phyloP scores from a whole-genome alignment of 306 rosid genomes.

The Betula pendula region DNA sequence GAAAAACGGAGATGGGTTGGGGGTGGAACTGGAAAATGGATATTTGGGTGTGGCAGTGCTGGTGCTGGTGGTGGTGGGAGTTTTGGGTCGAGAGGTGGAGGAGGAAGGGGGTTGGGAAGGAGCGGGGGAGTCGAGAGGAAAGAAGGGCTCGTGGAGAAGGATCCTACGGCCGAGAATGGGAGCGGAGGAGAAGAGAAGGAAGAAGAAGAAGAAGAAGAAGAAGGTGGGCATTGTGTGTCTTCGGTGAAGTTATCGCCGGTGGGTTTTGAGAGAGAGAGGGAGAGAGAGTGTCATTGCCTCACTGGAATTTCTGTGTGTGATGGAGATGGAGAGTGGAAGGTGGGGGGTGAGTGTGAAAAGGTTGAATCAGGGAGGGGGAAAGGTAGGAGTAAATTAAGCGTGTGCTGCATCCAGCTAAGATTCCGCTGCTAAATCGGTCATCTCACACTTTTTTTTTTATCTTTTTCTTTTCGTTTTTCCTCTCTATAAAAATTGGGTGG shows the following conservation, averaged over 20 bases:
- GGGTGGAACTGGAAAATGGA: constrained; percentile 61
- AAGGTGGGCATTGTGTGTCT: constrained; percentile 45
- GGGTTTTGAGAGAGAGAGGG: background rate
- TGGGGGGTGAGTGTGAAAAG: constrained; percentile 10
- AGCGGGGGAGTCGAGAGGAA: constrained; percentile 38
- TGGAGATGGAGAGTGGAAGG: no score
- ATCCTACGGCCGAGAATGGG: constrained; percentile 37
- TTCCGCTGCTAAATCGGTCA: constrained; percentile 35
- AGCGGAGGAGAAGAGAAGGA: constrained; percentile 13
- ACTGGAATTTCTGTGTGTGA: no score
- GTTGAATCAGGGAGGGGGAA: constrained; percentile 21
- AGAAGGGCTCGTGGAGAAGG: constrained; percentile 76
- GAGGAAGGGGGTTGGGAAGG: constrained; percentile 49
- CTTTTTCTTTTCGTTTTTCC: background rate
- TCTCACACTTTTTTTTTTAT: background rate
- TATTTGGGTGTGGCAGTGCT: constrained; percentile 35
- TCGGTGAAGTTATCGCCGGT: no score
- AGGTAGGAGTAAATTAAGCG: constrained; percentile 30
- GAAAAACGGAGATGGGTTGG: constrained; percentile 69
- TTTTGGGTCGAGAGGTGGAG: constrained; percentile 29
- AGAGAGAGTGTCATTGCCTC: no score
- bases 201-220: constrained; percentile 24
- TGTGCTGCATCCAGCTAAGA: constrained; percentile 82
- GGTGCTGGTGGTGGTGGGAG: background rate
- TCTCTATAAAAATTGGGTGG: no score